Percentiles rank a stretch among this genome's conserved stretches.
Conservation (phyloP, 2,329 filamentous ascomycete genomes). For the Cadophora gregata region DNA sequence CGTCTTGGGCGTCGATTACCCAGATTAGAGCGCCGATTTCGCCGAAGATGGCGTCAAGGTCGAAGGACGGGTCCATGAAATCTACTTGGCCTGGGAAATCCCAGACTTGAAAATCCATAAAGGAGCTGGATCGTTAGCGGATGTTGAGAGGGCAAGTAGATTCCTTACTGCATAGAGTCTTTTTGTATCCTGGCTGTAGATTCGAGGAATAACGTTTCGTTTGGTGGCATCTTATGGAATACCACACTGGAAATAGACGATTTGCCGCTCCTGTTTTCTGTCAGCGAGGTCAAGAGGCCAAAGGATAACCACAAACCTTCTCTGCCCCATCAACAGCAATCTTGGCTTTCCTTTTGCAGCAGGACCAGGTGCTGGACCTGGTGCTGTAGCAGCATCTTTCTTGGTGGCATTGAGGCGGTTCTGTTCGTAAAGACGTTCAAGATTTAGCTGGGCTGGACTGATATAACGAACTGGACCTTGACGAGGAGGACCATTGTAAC, state of each 20-base stretch:
- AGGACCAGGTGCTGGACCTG: constrained; percentile 52
- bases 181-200: constrained; percentile 95
- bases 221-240: constrained; percentile 97
- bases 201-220: constrained; percentile 93
- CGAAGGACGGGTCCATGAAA: constrained; percentile 87
- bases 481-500: constrained; percentile 43
- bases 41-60: constrained; percentile 92
- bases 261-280: constrained; percentile 79
- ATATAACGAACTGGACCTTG: constrained; percentile 48
- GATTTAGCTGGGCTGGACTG: constrained; percentile 67
- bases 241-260: constrained; percentile 98
- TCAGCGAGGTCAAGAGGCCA: constrained; percentile 30
- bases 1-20: constrained; percentile 98
- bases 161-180: constrained; percentile 86
- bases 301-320: constrained; percentile 66
- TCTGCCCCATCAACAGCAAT: constrained; percentile 91
- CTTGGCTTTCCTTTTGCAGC: constrained; percentile 74
- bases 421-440: constrained; percentile 68
- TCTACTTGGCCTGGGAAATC: constrained; percentile 96
- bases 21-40: constrained; percentile 94
- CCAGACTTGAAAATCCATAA: constrained; percentile 99
- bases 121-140: constrained; percentile 67
- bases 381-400: constrained; percentile 52
- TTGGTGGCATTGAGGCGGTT: constrained; percentile 58
- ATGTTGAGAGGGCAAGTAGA: neutral